Conservation (phyloP, 805 yeast species). For the Ogataea angusta region DNA sequence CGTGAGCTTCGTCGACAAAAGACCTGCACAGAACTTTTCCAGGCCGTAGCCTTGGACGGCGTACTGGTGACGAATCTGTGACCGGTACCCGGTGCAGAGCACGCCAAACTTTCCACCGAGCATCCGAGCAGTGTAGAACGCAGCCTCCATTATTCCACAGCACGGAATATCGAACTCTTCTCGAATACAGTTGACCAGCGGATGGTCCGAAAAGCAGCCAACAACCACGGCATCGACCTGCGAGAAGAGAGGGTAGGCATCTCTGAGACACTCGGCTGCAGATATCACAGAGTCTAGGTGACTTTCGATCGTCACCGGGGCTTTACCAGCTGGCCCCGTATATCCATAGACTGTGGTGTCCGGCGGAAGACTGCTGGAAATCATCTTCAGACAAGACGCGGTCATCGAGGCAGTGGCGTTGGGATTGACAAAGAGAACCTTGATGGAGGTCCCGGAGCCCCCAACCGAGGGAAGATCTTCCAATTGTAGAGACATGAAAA, state of each 20-base stretch:
- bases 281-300: constrained; percentile 35
- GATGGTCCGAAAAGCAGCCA: constrained; percentile 37
- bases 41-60: constrained; percentile 31
- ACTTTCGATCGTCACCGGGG: constrained; percentile 33
- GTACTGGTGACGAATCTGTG: constrained; percentile 33
- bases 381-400: constrained; percentile 30
- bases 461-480: constrained; percentile 8
- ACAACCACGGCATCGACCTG: constrained; percentile 33
- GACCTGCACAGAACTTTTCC: constrained; percentile 32
- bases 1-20: constrained; percentile 31
- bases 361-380: constrained; percentile 27
- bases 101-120: constrained; percentile 35
- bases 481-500: background rate
- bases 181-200: constrained; percentile 32
- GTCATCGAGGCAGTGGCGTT: constrained; percentile 33
- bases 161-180: constrained; percentile 35
- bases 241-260: constrained; percentile 25
- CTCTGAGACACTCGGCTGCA: constrained; percentile 31
- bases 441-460: constrained; percentile 10
- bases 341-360: constrained; percentile 33
- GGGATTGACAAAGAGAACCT: constrained; percentile 31
- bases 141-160: constrained; percentile 37
- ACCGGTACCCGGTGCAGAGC: constrained; percentile 31
- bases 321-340: constrained; percentile 25
- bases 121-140: constrained; percentile 31